Base-by-base conservation (phyloP, 1,284 basidiomycete genomes). In the Cutaneotrichosporon sp. region DNA sequence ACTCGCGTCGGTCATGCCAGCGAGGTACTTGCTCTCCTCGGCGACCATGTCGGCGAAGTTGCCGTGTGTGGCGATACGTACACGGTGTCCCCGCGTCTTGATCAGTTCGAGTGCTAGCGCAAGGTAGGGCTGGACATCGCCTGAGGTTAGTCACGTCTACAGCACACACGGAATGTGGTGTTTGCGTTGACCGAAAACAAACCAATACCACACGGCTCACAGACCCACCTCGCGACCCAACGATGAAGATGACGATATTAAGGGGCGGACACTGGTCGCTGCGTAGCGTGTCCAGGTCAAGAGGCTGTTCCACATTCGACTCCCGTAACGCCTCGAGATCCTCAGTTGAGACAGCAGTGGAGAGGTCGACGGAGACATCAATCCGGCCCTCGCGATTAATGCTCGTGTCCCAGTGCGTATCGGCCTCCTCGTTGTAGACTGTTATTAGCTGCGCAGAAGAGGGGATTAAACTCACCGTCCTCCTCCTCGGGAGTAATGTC, bases 121-220 rank as follows among this genome's bases (percentile, higher is more conserved):
- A 17, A 86, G 72, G 63, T 83, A 86, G 0, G 84, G 85, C 65
- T 86, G 84, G 0, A 87, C 83, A 61, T 86, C 84, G 34, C 84
- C 84, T 81, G 64, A 1, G 14, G 27, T 26, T 24, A 39, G 4
- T n/a, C n/a, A n/a, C n/a, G 19, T 43, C 9, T 14, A 6, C 2
- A 16, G 2, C 24, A n/a, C n/a, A n/a, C n/a, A n/a, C n/a, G n/a
- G n/a, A n/a, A n/a, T n/a, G n/a, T n/a, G n/a, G n/a, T n/a, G n/a
- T n/a, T n/a, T n/a, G n/a, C n/a, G n/a, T n/a, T n/a, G n/a, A n/a
- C n/a, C n/a, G n/a, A n/a, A n/a, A n/a, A n/a, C n/a, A n/a, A n/a
- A n/a, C n/a, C n/a, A n/a, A n/a, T 5, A 31, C 29, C 29, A 26
- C n/a, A n/a, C n/a, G n/a, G n/a, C n/a, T 9, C 8, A 34, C 22